Conservation (phyloP, 78 protist genomes). For the Dictyostelium firmibasis region DNA sequence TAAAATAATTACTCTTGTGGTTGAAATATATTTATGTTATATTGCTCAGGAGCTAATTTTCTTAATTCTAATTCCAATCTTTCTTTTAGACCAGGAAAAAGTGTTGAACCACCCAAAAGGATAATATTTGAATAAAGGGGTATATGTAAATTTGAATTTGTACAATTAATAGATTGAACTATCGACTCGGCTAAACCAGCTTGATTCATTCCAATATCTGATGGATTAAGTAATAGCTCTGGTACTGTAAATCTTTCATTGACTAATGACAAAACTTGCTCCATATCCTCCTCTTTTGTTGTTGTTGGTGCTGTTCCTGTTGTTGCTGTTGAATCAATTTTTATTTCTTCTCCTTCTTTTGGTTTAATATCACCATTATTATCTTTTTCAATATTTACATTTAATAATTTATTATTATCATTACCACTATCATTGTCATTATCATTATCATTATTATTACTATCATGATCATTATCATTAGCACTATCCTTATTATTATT, state of each 20-base stretch:
- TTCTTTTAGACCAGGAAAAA: constrained; percentile 36
- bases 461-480: no score
- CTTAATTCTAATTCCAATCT: constrained; percentile 63
- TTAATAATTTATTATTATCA: no score
- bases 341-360: constrained; percentile 7
- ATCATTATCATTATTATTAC: no score
- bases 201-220: constrained; percentile 81
- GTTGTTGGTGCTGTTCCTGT: not conserved
- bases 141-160: constrained; percentile 63
- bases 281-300: not conserved
- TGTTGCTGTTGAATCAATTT: not conserved
- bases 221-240: constrained; percentile 86
- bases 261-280: constrained; percentile 55
- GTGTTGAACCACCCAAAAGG: constrained; percentile 63
- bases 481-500: no score
- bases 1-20: constrained; percentile 55
- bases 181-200: constrained; percentile 89
- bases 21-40: constrained; percentile 4
- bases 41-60: constrained; percentile 21
- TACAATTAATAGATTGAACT: constrained; percentile 77
- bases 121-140: constrained; percentile 71
- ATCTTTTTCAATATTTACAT: not conserved
- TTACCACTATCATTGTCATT: no score
- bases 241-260: constrained; percentile 87
- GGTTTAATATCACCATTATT: not conserved